Percentiles rank a stretch among this genome's conserved stretches.
Conservation (phyloP, 2,329 filamentous ascomycete genomes). For the Ceratocystis cubensis region DNA sequence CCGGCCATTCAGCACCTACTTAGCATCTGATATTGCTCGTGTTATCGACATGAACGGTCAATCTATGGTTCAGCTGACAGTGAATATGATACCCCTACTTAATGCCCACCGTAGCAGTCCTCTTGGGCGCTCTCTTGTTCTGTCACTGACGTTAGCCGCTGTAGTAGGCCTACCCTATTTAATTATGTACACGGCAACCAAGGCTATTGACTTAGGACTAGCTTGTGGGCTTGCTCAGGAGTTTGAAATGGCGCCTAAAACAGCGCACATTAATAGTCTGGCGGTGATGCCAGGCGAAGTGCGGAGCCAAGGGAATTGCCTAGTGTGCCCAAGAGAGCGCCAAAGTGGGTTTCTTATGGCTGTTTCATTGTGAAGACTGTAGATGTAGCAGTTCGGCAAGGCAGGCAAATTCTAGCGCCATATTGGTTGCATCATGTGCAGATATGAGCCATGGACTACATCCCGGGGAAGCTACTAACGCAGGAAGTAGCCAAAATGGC, state of each 20-base stretch:
- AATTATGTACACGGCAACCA: slow-evolving; percentile 27
- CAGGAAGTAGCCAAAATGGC: neutral
- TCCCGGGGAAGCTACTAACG: neutral
- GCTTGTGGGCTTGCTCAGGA: slow-evolving; percentile 26
- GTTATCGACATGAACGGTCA: slow-evolving; percentile 28
- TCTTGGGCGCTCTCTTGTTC: slow-evolving; percentile 19
- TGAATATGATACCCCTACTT: slow-evolving; percentile 26
- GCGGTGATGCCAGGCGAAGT: slow-evolving; percentile 27
- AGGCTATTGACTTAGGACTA: slow-evolving; percentile 27
- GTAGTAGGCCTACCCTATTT: slow-evolving; percentile 26
- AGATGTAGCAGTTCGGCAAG: neutral
- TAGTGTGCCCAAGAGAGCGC: slow-evolving; percentile 20
- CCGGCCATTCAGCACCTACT: slow-evolving; percentile 25
- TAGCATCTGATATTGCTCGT: slow-evolving; percentile 26
- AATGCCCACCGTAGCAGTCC: neutral
- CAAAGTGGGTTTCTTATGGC: slow-evolving; percentile 10
- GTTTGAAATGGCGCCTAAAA: slow-evolving; percentile 23
- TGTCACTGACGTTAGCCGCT: slow-evolving; percentile 26
- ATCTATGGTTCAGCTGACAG: slow-evolving; percentile 29
- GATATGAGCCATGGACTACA: slow-evolving; percentile 2
- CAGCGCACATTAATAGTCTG: slow-evolving; percentile 26
- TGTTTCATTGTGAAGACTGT: neutral
- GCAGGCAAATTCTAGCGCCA: neutral
- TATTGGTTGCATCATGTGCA: neutral
- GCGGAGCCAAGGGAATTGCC: slow-evolving; percentile 23